phyloP scores from a whole-genome alignment of 495 filamentous ascomycete species.

The Aspergillus nidulans region DNA sequence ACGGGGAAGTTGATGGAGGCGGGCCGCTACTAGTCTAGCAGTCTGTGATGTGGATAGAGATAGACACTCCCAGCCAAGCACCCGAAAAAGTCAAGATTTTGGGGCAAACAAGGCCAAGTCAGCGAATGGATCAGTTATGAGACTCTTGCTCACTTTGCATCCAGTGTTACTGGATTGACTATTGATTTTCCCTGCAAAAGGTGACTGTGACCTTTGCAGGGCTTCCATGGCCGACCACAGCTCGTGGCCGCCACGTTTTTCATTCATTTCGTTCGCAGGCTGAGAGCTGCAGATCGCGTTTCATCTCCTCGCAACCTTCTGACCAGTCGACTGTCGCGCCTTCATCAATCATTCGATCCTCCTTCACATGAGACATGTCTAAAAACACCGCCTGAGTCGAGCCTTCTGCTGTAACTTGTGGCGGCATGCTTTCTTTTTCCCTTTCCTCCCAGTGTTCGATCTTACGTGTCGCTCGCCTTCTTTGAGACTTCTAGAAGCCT shows the following conservation, averaged over 20 bases:
- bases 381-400: not conserved
- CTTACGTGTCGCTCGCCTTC: conserved; percentile 1
- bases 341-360: not conserved
- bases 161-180: too few species aligned
- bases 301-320: not conserved
- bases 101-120: conserved; percentile 3
- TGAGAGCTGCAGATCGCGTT: conserved; percentile 9
- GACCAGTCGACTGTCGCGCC: not conserved
- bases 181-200: not conserved
- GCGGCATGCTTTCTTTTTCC: conserved; percentile 5
- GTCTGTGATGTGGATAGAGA: not conserved
- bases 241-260: conserved; percentile 46
- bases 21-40: conserved; percentile 5
- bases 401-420: not conserved
- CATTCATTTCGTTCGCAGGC: conserved; percentile 33
- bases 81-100: conserved; percentile 2
- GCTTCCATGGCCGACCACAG: conserved; percentile 13
- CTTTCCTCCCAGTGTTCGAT: too few species aligned
- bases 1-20: conserved; percentile 1
- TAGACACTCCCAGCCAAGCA: not conserved
- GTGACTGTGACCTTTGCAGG: not conserved
- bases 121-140: not conserved
- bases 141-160: not conserved
- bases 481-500: not conserved
- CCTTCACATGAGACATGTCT: not conserved